A percentile compares a stretch with the other conserved stretches of the same genome.
Conservation (phyloP, 1,284 basidiomycete genomes). For the Coniferiporia weirii region DNA sequence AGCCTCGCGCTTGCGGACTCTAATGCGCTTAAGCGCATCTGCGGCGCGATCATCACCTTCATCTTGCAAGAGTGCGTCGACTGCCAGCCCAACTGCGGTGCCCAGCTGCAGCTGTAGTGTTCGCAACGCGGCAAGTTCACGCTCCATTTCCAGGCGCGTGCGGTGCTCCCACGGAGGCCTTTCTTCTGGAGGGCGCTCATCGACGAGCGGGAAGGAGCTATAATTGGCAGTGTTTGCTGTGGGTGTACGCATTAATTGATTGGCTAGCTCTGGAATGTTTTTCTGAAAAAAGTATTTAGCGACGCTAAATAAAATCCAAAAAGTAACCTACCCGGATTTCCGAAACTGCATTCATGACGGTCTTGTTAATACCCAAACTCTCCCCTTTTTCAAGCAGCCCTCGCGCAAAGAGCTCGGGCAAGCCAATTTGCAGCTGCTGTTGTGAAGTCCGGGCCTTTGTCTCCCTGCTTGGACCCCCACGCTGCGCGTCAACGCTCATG, state of each 20-base stretch:
- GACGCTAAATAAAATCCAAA: not conserved
- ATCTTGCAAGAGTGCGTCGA: constrained; percentile 59
- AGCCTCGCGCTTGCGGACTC: constrained; percentile 54
- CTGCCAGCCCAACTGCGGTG: constrained; percentile 63
- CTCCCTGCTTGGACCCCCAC: not conserved
- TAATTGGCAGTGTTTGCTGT: constrained; percentile 37
- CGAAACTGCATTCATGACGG: constrained; percentile 69
- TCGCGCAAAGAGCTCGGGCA: constrained; percentile 67
- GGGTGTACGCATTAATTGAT: constrained; percentile 55
- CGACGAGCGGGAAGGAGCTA: constrained; percentile 55
- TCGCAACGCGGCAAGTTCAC: constrained; percentile 48
- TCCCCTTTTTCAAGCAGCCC: constrained; percentile 71
- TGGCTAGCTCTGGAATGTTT: constrained; percentile 76
- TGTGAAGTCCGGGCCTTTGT: constrained; percentile 23
- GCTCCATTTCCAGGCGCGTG: constrained; percentile 60
- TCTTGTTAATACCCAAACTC: constrained; percentile 75
- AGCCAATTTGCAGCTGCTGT: constrained; percentile 40
- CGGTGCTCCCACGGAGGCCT: constrained; percentile 61
- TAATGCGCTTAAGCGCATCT: constrained; percentile 33
- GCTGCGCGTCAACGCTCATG: constrained; percentile 13
- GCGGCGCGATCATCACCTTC: constrained; percentile 39
- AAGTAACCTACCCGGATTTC: constrained; percentile 54
- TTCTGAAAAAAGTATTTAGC: constrained; percentile 40
- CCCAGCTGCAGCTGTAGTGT: constrained; percentile 56
- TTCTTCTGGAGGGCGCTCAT: constrained; percentile 51